A percentile compares a stretch with the other conserved stretches of the same genome.
Conservation (phyloP, 306 rosid genomes). For the Cucurbita ficifolia region DNA sequence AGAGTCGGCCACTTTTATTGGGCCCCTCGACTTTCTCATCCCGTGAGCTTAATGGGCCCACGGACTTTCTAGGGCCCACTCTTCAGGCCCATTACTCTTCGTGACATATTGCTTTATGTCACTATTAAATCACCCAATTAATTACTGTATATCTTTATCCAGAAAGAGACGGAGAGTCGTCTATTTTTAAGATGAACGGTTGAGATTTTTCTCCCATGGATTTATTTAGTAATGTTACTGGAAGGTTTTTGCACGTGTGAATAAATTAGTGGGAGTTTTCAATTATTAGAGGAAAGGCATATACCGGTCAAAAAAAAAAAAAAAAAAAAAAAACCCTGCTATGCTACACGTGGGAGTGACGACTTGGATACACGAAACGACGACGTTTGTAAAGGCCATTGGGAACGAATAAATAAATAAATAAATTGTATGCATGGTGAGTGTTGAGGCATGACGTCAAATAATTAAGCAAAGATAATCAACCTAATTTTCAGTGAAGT, state of each 20-base stretch:
- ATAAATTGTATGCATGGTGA: background rate
- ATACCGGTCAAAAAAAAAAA: background rate
- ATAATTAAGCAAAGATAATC: background rate
- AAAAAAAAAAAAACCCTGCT: background rate
- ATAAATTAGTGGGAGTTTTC: background rate
- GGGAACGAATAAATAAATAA: background rate
- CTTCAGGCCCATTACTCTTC: background rate
- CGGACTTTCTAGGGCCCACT: background rate
- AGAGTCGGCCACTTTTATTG: conserved; percentile 1
- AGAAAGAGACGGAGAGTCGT: background rate
- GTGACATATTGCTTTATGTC: background rate
- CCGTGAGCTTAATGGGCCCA: background rate
- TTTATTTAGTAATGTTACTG: background rate
- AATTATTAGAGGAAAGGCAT: background rate
- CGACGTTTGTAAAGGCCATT: background rate
- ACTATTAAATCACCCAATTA: background rate
- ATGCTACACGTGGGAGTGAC: background rate
- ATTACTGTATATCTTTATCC: background rate
- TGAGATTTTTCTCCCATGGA: background rate
- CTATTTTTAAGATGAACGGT: background rate
- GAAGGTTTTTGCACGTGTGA: background rate
- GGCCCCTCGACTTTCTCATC: background rate
- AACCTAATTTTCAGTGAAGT: conserved; percentile 2
- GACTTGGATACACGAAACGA: background rate
- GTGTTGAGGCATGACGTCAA: conserved; percentile 5